These are phyloP conservation scores for Plasmodium vivax DNA, from an alignment of 169 alveolate species.

Conservation along the genomic window DNA sequence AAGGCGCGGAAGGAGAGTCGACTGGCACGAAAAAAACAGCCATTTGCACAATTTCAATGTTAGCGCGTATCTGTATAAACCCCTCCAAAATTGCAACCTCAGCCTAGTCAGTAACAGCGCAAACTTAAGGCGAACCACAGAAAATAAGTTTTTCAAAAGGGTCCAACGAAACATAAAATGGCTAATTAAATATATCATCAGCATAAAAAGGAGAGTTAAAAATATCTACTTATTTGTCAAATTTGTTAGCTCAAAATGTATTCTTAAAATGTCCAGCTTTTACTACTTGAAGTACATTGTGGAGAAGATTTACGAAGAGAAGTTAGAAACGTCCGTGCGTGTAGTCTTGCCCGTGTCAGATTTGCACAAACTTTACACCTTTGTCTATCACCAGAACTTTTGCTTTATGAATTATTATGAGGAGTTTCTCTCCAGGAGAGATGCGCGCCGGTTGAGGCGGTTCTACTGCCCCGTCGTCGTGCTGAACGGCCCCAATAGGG, in stretches of 20 bases:
- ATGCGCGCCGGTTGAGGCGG: background rate
- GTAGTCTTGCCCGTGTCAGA: slow-evolving; percentile 64
- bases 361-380: slow-evolving; percentile 55
- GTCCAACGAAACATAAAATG: slow-evolving; percentile 19
- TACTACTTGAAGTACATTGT: slow-evolving; percentile 58
- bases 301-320: slow-evolving; percentile 44
- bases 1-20: slow-evolving; percentile 5
- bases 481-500: slow-evolving; percentile 14
- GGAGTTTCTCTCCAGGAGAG: slow-evolving; percentile 12
- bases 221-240: slow-evolving; percentile 55
- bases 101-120: slow-evolving; percentile 17
- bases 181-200: slow-evolving; percentile 17
- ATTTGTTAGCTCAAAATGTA: slow-evolving; percentile 61
- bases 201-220: slow-evolving; percentile 22
- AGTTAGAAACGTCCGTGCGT: slow-evolving; percentile 36
- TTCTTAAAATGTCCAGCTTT: slow-evolving; percentile 51
- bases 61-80: background rate
- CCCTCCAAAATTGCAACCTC: slow-evolving; percentile 17
- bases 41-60: slow-evolving; percentile 21
- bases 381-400: slow-evolving; percentile 57
- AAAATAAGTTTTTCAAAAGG: slow-evolving; percentile 35
- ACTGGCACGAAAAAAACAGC: slow-evolving; percentile 10
- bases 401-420: slow-evolving; percentile 46
- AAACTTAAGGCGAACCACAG: background rate
- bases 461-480: slow-evolving; percentile 21